Evolutionary conservation across 768 basidiomycete species (phyloP).

Genomic region (Tubosaeta sp.): DNA sequence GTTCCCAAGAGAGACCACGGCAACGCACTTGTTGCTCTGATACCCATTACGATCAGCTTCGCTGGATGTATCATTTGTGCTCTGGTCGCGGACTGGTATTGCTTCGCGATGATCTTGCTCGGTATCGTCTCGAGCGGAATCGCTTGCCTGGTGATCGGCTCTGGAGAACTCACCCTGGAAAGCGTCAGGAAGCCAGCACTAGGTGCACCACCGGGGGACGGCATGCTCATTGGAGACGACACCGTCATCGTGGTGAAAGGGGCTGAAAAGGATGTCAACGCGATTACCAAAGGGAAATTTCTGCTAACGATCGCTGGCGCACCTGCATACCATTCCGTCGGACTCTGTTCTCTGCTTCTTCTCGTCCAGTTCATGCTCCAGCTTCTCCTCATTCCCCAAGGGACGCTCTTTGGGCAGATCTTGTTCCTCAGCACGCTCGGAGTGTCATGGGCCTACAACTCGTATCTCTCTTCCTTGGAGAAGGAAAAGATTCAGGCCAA

Average conservation of each 20-base stretch:
- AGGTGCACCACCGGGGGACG: slow-evolving; percentile 29
- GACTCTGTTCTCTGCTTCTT: slow-evolving; percentile 30
- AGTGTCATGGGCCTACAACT: slow-evolving; percentile 35
- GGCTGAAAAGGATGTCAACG: slow-evolving; percentile 27
- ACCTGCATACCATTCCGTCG: slow-evolving; percentile 17
- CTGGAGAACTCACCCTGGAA: slow-evolving; percentile 20
- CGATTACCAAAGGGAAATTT: slow-evolving; percentile 32
- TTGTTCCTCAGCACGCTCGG: slow-evolving; percentile 31
- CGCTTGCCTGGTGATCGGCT: slow-evolving; percentile 28
- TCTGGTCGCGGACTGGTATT: slow-evolving; percentile 26
- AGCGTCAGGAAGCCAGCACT: slow-evolving; percentile 18
- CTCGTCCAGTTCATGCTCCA: slow-evolving; percentile 32
- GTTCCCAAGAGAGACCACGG: slow-evolving; percentile 1
- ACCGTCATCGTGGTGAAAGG: slow-evolving; percentile 31
- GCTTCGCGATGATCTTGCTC: slow-evolving; percentile 30
- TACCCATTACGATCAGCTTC: slow-evolving; percentile 25
- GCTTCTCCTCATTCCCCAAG: slow-evolving; percentile 34
- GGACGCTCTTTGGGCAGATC: slow-evolving; percentile 32
- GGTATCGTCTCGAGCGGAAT: slow-evolving; percentile 33
- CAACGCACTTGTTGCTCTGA: slow-evolving; percentile 15
- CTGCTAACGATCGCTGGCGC: slow-evolving; percentile 12
- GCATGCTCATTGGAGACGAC: slow-evolving; percentile 23
- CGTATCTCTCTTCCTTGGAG: slow-evolving; percentile 36
- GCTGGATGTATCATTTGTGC: slow-evolving; percentile 24
- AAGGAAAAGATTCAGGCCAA: slow-evolving; percentile 26